A percentile compares a stretch with the other conserved stretches of the same genome.
Conservation (phyloP, 495 filamentous ascomycete genomes). For the Daldinia decipiens region DNA sequence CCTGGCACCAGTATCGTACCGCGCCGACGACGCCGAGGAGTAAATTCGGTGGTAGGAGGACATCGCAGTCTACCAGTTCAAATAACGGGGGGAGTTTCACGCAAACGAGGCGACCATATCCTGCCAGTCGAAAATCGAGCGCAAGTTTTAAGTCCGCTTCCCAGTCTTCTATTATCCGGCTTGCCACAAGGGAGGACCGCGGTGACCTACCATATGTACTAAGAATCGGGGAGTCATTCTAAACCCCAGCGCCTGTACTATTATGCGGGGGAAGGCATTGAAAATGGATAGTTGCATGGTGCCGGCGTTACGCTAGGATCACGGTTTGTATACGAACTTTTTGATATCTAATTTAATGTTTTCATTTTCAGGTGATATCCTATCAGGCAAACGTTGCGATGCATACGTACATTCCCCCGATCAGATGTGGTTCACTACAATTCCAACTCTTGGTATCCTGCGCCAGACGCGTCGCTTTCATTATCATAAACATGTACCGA, state of each 20-base stretch:
- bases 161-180: slow-evolving; percentile 54
- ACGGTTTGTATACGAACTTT: slow-evolving; percentile 7
- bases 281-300: slow-evolving; percentile 20
- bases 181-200: slow-evolving; percentile 50
- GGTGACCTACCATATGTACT: slow-evolving; percentile 58
- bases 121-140: slow-evolving; percentile 52
- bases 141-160: slow-evolving; percentile 52
- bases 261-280: slow-evolving; percentile 1
- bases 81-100: slow-evolving; percentile 55
- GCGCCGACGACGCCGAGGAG: slow-evolving; percentile 64
- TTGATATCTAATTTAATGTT: slow-evolving; percentile 11
- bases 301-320: slow-evolving; percentile 21
- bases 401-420: neutral
- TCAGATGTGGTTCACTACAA: neutral
- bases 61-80: slow-evolving; percentile 49
- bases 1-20: slow-evolving; percentile 56
- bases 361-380: slow-evolving; percentile 31
- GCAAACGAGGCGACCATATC: slow-evolving; percentile 55
- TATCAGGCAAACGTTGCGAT: neutral
- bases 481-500: neutral
- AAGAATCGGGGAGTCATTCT: slow-evolving; percentile 39
- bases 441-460: slow-evolving; percentile 5
- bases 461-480: slow-evolving; percentile 6
- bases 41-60: slow-evolving; percentile 34
- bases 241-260: neutral